These are phyloP conservation scores for Aspergillus glaucus DNA, from an alignment of 2,329 filamentous ascomycete genomes.

Conservation along the genomic window DNA sequence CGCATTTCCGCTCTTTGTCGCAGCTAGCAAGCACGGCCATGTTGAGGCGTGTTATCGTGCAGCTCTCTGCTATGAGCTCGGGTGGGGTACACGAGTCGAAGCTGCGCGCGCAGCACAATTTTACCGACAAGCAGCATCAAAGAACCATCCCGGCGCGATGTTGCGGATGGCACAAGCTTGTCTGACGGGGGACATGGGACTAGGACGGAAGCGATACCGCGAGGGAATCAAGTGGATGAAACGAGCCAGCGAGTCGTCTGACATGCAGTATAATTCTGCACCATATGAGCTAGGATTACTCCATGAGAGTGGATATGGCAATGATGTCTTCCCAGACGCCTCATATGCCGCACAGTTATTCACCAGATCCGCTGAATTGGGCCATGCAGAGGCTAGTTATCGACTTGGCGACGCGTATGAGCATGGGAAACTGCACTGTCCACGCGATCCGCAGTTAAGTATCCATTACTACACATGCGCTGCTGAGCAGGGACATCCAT, in stretches of 20 bases:
- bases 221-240: constrained; percentile 97
- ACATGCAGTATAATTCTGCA: constrained; percentile 83
- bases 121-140: constrained; percentile 81
- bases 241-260: constrained; percentile 80
- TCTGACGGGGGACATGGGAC: constrained; percentile 78
- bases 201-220: constrained; percentile 67
- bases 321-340: constrained; percentile 87
- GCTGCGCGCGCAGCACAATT: constrained; percentile 90
- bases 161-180: constrained; percentile 87
- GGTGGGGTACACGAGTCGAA: constrained; percentile 90
- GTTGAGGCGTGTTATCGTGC: constrained; percentile 92
- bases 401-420: constrained; percentile 96
- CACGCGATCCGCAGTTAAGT: constrained; percentile 82
- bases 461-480: constrained; percentile 97
- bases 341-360: constrained; percentile 89
- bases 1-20: constrained; percentile 85
- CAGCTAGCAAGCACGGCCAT: constrained; percentile 94
- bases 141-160: constrained; percentile 93
- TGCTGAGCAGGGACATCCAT: constrained; percentile 73
- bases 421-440: constrained; percentile 79
- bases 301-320: constrained; percentile 89
- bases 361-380: constrained; percentile 87
- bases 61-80: constrained; percentile 94
- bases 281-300: constrained; percentile 84
- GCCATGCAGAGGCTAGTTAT: constrained; percentile 78